A percentile compares a stretch with the other conserved stretches of the same genome.
These are phyloP conservation scores for Candida lessepsii DNA, from an alignment of 805 yeast species.

Conservation along the genomic window DNA sequence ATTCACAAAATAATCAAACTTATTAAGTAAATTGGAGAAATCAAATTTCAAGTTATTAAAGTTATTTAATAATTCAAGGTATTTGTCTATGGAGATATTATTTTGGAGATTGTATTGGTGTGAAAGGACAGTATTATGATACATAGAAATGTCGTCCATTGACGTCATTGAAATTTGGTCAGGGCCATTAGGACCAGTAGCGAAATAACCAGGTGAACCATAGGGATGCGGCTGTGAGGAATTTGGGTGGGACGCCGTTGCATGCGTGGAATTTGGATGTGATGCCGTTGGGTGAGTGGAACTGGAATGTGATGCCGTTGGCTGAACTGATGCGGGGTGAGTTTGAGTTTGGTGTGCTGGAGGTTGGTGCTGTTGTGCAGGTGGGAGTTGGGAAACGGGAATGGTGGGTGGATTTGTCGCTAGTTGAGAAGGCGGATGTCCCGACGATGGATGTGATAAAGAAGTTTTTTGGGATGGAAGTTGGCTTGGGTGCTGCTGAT, in stretches of 20 bases:
- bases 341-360: background rate
- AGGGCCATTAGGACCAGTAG: constrained; percentile 3
- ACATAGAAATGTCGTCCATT: constrained; percentile 6
- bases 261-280: no score
- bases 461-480: background rate
- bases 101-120: constrained; percentile 9
- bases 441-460: no score
- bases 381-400: background rate
- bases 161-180: constrained; percentile 2
- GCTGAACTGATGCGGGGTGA: background rate
- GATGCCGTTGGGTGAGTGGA: constrained; percentile 9
- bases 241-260: no score
- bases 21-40: constrained; percentile 14
- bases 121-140: constrained; percentile 4
- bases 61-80: constrained; percentile 15
- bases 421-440: constrained; percentile 11
- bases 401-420: background rate
- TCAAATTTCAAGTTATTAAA: constrained; percentile 16
- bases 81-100: constrained; percentile 14
- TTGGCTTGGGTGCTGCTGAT: constrained; percentile 20
- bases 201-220: constrained; percentile 5
- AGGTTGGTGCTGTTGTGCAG: background rate
- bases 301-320: background rate
- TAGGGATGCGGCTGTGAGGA: background rate
- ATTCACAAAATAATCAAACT: constrained; percentile 17